Evolutionary conservation across 306 rosid genomes (phyloP).

Genomic region (Citrullus colocynthis): DNA sequence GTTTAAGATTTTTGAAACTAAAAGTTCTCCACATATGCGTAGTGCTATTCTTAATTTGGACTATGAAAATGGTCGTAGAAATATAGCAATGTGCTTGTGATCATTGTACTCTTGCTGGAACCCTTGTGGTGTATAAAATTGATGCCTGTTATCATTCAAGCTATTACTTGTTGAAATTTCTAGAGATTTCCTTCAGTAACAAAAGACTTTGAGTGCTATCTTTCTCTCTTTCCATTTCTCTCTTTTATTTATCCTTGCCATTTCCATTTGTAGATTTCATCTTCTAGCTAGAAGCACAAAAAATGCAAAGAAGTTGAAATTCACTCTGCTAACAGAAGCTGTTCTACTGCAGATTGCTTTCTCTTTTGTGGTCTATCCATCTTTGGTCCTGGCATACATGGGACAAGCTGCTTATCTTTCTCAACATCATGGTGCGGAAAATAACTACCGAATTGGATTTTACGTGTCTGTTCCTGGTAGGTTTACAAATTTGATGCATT

Average conservation of each 20-base stretch:
- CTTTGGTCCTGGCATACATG: constrained; percentile 85
- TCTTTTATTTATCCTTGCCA: background rate
- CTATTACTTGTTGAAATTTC: background rate
- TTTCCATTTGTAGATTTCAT: background rate
- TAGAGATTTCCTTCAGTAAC: background rate
- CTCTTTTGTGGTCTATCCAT: constrained; percentile 79
- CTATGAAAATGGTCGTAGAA: background rate
- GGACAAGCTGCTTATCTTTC: constrained; percentile 99
- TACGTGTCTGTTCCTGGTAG: constrained; percentile 93
- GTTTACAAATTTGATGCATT: constrained; percentile 14
- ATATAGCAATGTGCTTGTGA: background rate
- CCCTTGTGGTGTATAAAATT: background rate
- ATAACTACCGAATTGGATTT: constrained; percentile 67
- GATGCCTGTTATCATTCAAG: background rate
- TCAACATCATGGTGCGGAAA: constrained; percentile 45
- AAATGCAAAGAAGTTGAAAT: background rate
- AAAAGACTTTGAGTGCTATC: background rate
- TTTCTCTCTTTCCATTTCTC: too few species aligned
- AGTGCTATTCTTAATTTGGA: background rate
- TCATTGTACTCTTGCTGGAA: background rate
- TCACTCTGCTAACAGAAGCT: constrained; percentile 19
- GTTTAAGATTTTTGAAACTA: background rate
- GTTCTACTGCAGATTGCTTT: constrained; percentile 76
- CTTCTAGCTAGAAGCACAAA: background rate
- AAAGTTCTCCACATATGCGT: background rate